These are phyloP conservation scores for Hypoxylon fuscum DNA, from an alignment of 495 filamentous ascomycete species.

Conservation along the genomic window DNA sequence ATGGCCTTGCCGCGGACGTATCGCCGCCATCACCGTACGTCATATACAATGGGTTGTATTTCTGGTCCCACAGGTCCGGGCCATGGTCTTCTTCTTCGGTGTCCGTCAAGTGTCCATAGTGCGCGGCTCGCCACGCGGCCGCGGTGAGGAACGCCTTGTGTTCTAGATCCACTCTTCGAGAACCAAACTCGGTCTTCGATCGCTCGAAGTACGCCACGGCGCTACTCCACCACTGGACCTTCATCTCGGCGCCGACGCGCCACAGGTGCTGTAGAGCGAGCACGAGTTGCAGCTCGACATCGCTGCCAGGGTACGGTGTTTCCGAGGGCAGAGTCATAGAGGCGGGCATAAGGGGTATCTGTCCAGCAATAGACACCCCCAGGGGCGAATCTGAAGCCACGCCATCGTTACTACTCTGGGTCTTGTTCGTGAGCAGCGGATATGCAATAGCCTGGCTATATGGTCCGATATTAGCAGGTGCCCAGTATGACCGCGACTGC, in stretches of 20 bases:
- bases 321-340: slow-evolving; percentile 69
- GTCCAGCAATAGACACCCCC: slow-evolving; percentile 73
- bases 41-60: slow-evolving; percentile 58
- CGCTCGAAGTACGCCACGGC: slow-evolving; percentile 74
- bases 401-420: not conserved
- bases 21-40: slow-evolving; percentile 35
- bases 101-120: slow-evolving; percentile 35
- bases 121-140: slow-evolving; percentile 49
- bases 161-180: slow-evolving; percentile 19
- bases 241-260: slow-evolving; percentile 78
- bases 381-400: slow-evolving; percentile 25
- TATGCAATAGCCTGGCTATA: slow-evolving; percentile 89
- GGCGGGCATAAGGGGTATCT: slow-evolving; percentile 87
- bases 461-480: slow-evolving; percentile 95
- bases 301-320: slow-evolving; percentile 10
- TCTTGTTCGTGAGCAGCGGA: slow-evolving; percentile 48
- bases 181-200: slow-evolving; percentile 16
- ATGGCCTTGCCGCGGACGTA: slow-evolving; percentile 20
- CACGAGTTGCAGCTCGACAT: slow-evolving; percentile 44
- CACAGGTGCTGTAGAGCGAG: slow-evolving; percentile 89
- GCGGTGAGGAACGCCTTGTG: slow-evolving; percentile 35
- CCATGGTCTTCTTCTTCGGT: slow-evolving; percentile 50
- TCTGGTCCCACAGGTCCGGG: slow-evolving; percentile 78
- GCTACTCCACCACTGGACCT: slow-evolving; percentile 76
- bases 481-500: slow-evolving; percentile 95